These are phyloP conservation scores for Solioccasus polychromus DNA, from an alignment of 768 basidiomycete genomes.

Conservation along the genomic window DNA sequence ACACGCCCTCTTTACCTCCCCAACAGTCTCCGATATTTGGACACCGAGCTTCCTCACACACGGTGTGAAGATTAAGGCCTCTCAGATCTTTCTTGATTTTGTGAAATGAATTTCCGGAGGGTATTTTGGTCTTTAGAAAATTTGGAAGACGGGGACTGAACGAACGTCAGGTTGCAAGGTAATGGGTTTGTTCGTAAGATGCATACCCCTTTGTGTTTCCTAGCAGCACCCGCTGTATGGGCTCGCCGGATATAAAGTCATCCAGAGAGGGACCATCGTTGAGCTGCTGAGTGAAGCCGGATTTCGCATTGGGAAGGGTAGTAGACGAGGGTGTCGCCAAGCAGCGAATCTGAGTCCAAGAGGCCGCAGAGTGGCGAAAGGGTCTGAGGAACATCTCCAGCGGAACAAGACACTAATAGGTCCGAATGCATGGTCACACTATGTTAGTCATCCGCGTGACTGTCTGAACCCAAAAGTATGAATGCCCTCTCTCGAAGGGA, in stretches of 20 bases:
- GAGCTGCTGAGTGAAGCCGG: slow-evolving; percentile 50
- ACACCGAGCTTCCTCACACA: slow-evolving; percentile 98
- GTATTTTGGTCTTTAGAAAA: slow-evolving; percentile 88
- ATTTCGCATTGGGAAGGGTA: slow-evolving; percentile 29
- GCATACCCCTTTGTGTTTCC: slow-evolving; percentile 69
- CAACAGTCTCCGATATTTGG: slow-evolving; percentile 99
- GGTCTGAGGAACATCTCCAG: too few species aligned
- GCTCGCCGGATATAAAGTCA: slow-evolving; percentile 70
- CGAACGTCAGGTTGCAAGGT: background rate
- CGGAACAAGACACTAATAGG: too few species aligned
- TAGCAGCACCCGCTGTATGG: slow-evolving; percentile 59
- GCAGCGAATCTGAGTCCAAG: slow-evolving; percentile 33
- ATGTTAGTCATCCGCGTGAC: too few species aligned
- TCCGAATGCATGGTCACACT: too few species aligned
- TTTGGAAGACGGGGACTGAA: slow-evolving; percentile 80
- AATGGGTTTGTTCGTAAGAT: background rate
- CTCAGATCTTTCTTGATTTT: slow-evolving; percentile 95
- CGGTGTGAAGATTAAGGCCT: slow-evolving; percentile 89
- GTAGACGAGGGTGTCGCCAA: slow-evolving; percentile 45
- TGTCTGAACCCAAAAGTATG: too few species aligned
- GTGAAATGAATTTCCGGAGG: slow-evolving; percentile 82
- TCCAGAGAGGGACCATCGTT: slow-evolving; percentile 71
- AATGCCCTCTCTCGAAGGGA: slow-evolving; percentile 83
- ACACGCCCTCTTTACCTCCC: slow-evolving; percentile 75
- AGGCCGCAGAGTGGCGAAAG: slow-evolving; percentile 8